Evolutionary conservation across 2,329 filamentous ascomycete species (phyloP), one percentile per base, ranked within the genome.

Genomic region (Lachnellula arida): DNA sequence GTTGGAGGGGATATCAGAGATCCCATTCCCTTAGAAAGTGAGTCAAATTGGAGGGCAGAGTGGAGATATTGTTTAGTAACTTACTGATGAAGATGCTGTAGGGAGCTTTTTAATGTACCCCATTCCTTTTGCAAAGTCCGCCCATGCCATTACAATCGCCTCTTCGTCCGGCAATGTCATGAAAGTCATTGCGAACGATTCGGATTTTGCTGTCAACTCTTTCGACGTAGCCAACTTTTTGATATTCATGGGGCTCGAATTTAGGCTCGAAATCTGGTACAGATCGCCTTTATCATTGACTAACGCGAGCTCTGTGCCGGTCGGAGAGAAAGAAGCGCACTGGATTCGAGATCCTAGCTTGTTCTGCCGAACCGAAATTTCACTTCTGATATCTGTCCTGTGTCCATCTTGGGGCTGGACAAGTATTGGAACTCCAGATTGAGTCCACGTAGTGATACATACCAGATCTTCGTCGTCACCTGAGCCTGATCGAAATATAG

Each of bases 381-480:
- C 68, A 0, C 68, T 65, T 42, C 64, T 69, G 35, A 75, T 68
- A 6, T 72, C 69, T 9, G 63, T 71, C 54, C 64, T 65, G 49
- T 74, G 68, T 1, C 72, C 72, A 44, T 70, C 70, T 47, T 67
- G 64, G 9, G 73, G 72, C 49, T 75, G 72, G 2, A 74, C 65
- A 2, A 75, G 63, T 5, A 75, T 58, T 0, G 73, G 73, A n/a
- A 65, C 64, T 2, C 73, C 73, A 1, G 72, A 74, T 56, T 75
- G 73, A 1, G 73, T 75, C 73, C 73, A 75, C 0, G 73, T 75
- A 1, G 69, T 72, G 15, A 75, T 64, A 50, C 73, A 74, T 4
- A 75, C 58, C 15, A 75, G 52, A 42, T 70, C 65, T 14, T 73
- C 72, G 34, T 72, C 71, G 3, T 65, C 68, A 5, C 69, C 65